A percentile compares a stretch with the other conserved stretches of the same genome.
These are phyloP conservation scores for Saururus chinensis DNA, from an alignment of 164 flowering plant genomes.

Conservation along the genomic window DNA sequence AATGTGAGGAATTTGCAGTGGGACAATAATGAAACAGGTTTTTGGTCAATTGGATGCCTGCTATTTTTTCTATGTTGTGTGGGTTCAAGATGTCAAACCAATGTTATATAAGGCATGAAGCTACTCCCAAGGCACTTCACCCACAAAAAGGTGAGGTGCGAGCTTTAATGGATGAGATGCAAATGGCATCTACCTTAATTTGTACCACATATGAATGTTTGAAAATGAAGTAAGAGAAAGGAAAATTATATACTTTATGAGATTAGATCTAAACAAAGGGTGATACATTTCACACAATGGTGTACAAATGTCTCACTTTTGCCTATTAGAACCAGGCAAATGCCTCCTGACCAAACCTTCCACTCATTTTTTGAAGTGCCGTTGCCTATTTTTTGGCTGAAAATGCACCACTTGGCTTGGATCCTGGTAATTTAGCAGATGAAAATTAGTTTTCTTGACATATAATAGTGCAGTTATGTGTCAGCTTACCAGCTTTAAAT, in stretches of 20 bases:
- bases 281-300: neutral
- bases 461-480: neutral
- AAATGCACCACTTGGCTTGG: no score
- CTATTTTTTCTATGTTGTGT: neutral
- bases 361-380: neutral
- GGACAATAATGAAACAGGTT: constrained; percentile 34
- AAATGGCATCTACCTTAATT: neutral
- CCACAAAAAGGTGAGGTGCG: neutral
- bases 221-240: no score
- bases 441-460: no score
- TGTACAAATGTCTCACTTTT: neutral
- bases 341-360: neutral
- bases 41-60: neutral
- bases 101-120: neutral
- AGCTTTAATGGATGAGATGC: neutral
- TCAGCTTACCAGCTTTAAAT: neutral
- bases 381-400: neutral
- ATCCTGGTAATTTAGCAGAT: no score
- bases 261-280: no score
- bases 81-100: no score
- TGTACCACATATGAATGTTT: neutral
- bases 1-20: constrained; percentile 28
- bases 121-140: neutral
- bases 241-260: no score
- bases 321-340: neutral